A percentile compares a stretch with the other conserved stretches of the same genome.
phyloP scores from a whole-genome alignment of 148 eudicot species.

The Chenopodium album region DNA sequence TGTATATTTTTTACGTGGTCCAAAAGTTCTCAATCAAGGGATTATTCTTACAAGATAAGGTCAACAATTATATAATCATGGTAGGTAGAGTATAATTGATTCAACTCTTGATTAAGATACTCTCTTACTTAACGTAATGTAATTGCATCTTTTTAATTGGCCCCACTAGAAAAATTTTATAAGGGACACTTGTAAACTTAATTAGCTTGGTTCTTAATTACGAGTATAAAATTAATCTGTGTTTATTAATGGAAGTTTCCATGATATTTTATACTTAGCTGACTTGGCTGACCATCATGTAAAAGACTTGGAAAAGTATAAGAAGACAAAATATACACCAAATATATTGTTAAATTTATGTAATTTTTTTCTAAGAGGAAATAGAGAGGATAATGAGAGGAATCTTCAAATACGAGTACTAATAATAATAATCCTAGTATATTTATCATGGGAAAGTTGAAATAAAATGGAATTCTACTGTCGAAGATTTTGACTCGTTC shows the following conservation, averaged over 20 bases:
- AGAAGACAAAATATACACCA: background rate
- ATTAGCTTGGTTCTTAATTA: background rate
- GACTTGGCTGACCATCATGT: background rate
- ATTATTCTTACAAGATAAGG: conserved; percentile 25
- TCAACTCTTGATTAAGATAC: conserved; percentile 20
- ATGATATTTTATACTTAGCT: background rate
- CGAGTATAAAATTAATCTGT: background rate
- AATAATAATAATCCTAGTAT: background rate
- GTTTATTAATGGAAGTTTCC: conserved; percentile 14
- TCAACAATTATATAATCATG: conserved; percentile 23
- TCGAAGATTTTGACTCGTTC: conserved; percentile 16
- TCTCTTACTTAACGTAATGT: conserved; percentile 19
- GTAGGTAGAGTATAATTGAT: conserved; percentile 24
- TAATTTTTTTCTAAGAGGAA: background rate
- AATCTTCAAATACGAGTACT: background rate
- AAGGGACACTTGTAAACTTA: conserved; percentile 2
- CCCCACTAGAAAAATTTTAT: background rate
- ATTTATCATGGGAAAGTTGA: background rate
- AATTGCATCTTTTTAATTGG: conserved; percentile 4
- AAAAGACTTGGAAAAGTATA: background rate
- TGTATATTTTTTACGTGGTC: background rate
- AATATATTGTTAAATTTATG: background rate
- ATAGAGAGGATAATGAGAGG: background rate
- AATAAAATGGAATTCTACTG: background rate
- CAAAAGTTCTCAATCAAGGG: background rate